phyloP scores from a whole-genome alignment of 179 eudicot species.

The Silene coronaria region DNA sequence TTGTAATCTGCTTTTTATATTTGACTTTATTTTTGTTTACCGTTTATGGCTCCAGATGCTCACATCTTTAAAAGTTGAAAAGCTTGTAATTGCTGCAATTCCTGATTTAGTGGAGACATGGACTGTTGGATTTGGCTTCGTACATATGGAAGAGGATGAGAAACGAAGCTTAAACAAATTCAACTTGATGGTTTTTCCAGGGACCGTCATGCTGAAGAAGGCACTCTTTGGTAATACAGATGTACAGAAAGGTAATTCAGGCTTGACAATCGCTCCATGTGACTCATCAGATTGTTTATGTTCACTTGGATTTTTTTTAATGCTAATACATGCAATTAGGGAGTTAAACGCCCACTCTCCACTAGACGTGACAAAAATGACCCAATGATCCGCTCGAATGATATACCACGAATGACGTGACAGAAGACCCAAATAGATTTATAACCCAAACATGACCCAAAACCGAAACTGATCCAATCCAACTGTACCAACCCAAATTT shows the following conservation, averaged over 20 bases:
- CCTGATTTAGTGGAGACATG: constrained; percentile 79
- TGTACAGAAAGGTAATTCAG: constrained; percentile 21
- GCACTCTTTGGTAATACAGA: constrained; percentile 33
- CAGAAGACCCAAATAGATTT: too few species aligned
- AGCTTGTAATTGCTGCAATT: constrained; percentile 82
- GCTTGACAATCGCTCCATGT: constrained; percentile 6
- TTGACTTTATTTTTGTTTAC: constrained; percentile 1
- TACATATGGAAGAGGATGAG: constrained; percentile 60
- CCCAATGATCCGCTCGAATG: too few species aligned
- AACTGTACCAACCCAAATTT: too few species aligned
- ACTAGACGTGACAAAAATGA: background rate
- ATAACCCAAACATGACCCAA: too few species aligned
- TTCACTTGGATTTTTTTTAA: background rate
- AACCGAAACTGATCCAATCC: too few species aligned
- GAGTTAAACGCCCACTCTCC: background rate
- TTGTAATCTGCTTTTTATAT: background rate
- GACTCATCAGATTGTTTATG: background rate
- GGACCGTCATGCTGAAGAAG: constrained; percentile 83
- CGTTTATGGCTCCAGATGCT: constrained; percentile 53
- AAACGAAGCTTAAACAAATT: constrained; percentile 48
- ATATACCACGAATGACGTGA: too few species aligned
- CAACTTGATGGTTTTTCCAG: constrained; percentile 94
- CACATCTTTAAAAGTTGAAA: constrained; percentile 69
- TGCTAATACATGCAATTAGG: background rate
- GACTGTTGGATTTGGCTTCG: constrained; percentile 77